These are phyloP conservation scores for Elaeis oleifera DNA, from an alignment of 202 grass and related monocot species.

Conservation along the genomic window DNA sequence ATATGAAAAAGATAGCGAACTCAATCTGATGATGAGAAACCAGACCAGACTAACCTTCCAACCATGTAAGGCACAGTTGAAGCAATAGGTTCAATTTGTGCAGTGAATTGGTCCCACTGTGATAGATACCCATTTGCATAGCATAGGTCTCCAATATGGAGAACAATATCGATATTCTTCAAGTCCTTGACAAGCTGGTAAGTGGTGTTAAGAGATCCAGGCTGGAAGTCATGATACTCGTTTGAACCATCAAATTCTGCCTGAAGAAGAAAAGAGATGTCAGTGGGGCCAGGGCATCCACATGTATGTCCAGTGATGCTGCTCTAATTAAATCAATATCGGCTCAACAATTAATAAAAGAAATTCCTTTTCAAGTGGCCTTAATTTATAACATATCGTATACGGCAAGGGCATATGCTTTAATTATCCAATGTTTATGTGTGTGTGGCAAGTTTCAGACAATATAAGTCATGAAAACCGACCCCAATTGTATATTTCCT, in stretches of 20 bases:
- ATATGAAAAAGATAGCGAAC: background rate
- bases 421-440: too few relatives aligned
- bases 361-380: too few relatives aligned
- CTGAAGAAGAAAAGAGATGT: slow-evolving; percentile 9
- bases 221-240: slow-evolving; percentile 64
- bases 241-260: slow-evolving; percentile 76
- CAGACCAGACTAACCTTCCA: slow-evolving; percentile 44
- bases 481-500: too few relatives aligned
- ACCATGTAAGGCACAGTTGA: slow-evolving; percentile 72
- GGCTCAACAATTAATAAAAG: too few relatives aligned
- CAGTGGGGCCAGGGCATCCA: too few relatives aligned
- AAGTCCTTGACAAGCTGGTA: slow-evolving; percentile 54
- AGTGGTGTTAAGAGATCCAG: slow-evolving; percentile 67
- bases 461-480: too few relatives aligned
- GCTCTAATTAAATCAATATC: too few relatives aligned
- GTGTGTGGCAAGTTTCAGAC: too few relatives aligned
- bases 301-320: too few relatives aligned
- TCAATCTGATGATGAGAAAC: slow-evolving; percentile 1
- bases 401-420: too few relatives aligned
- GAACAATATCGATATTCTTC: slow-evolving; percentile 65
- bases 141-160: slow-evolving; percentile 74
- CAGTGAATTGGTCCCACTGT: slow-evolving; percentile 85
- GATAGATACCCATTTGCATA: slow-evolving; percentile 75
- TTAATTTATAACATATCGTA: too few relatives aligned
- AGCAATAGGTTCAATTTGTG: slow-evolving; percentile 66